Conservation (phyloP, 2,329 filamentous ascomycete species). For the Leptographium wingfieldii region DNA sequence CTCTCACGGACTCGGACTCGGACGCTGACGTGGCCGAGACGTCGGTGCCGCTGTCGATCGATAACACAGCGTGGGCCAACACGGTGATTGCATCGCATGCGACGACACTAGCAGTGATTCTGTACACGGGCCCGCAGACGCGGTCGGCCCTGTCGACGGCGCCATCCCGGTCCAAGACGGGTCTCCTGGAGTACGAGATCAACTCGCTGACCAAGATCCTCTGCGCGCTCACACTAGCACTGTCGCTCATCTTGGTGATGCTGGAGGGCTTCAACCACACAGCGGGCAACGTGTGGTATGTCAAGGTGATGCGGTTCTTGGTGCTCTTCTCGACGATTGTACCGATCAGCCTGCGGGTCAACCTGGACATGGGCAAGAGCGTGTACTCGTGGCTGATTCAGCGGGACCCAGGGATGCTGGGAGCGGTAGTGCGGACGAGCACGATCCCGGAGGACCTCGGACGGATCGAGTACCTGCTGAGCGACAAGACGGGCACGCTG, state of each 20-base stretch:
- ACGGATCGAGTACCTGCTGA: conserved; percentile 88
- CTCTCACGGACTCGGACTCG: conserved; percentile 18
- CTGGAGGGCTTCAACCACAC: conserved; percentile 66
- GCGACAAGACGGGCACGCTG: conserved; percentile 95
- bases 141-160: conserved; percentile 88
- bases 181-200: conserved; percentile 88
- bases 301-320: conserved; percentile 95
- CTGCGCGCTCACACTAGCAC: conserved; percentile 71
- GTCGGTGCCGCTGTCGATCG: conserved; percentile 66
- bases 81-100: conserved; percentile 92
- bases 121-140: conserved; percentile 92
- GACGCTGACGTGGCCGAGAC: conserved; percentile 18
- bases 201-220: conserved; percentile 95
- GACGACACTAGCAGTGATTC: conserved; percentile 73
- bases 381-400: conserved; percentile 96
- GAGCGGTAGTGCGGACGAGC: conserved; percentile 86
- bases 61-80: conserved; percentile 98
- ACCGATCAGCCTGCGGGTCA: conserved; percentile 90
- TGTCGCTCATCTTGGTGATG: conserved; percentile 81
- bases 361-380: conserved; percentile 92
- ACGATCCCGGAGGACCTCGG: conserved; percentile 96
- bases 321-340: conserved; percentile 99
- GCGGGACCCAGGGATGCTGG: conserved; percentile 76
- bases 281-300: conserved; percentile 67
- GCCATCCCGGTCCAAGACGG: conserved; percentile 83